Evolutionary conservation across 2,329 filamentous ascomycete genomes (phyloP), one percentile per base, ranked within the genome.

Genomic region (Aspergillus neoniger): DNA sequence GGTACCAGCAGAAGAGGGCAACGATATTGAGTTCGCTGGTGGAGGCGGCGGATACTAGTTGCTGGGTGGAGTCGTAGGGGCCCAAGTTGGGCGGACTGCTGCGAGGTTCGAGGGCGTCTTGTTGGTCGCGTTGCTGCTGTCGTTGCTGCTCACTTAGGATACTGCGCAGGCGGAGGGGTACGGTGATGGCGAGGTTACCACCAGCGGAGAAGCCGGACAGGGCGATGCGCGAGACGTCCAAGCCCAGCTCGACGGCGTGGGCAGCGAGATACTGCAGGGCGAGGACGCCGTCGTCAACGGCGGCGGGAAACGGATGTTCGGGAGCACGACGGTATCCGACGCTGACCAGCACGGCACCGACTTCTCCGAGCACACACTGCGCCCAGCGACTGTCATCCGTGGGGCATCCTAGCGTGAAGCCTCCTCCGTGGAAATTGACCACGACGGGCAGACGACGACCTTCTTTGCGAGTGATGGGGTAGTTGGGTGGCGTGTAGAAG

Each of bases 391-490:
- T 80, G 73, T 89, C 86, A 68, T 89, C 86, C 15, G 81, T 83
- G 7, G 85, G 81, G 5, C 77, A 80, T 4, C 86, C 86, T 5
- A 88, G 72, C 0, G 83, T 85, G 71, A 88, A 88, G 1, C 86
- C 86, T 47, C 86, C 86, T 15, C 86, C 86, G 63, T 88, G 86
- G 66, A 88, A 87, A 68, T 88, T 88, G 65, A 88, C 81, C 2
- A 87, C 80, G 4, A 86, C 82, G 0, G 86, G 85, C 58, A 83
- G 86, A 28, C 75, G 77, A 67, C 79, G 76, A 57, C 74, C 76
- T 62, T 78, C 69, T 69, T 68, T 69, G 19, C 67, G 69, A 32
- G 67, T 67, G 14, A 66, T 57, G 25, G 68, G 59, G 58, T 81
- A 80, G 43, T 71, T 67, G 12, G 73, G 64, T 15, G 87, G 87